These are phyloP conservation scores for Hibiscus syriacus DNA, from an alignment of 345 rosid genomes.

Conservation along the genomic window DNA sequence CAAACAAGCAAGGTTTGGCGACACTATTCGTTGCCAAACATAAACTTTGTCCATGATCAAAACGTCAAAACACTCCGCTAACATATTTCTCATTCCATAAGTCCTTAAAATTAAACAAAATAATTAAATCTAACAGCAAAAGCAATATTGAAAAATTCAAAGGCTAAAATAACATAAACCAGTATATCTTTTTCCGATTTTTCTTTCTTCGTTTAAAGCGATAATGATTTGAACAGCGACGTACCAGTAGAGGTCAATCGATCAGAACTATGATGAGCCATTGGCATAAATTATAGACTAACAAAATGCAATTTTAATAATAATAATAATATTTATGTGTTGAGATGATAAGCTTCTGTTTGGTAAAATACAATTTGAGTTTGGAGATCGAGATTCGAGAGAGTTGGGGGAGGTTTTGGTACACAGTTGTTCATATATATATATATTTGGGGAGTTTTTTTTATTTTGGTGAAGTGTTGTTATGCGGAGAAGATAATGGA, in stretches of 20 bases:
- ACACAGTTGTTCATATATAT: too few species aligned
- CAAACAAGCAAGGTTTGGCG: neutral
- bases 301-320: neutral
- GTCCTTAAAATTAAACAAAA: neutral
- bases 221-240: neutral
- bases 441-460: too few species aligned
- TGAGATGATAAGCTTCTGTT: neutral
- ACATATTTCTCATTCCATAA: neutral
- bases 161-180: neutral
- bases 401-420: neutral
- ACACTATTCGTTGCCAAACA: neutral
- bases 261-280: conserved; percentile 20
- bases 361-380: neutral
- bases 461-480: neutral
- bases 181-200: too few species aligned
- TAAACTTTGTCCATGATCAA: neutral
- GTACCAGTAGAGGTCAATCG: conserved; percentile 27
- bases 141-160: neutral
- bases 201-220: neutral
- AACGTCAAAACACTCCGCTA: neutral
- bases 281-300: neutral
- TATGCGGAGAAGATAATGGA: neutral
- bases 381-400: neutral
- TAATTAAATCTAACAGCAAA: neutral
- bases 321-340: neutral